Conservation (phyloP, 805 yeast species). For the Komagataella mondaviorum region DNA sequence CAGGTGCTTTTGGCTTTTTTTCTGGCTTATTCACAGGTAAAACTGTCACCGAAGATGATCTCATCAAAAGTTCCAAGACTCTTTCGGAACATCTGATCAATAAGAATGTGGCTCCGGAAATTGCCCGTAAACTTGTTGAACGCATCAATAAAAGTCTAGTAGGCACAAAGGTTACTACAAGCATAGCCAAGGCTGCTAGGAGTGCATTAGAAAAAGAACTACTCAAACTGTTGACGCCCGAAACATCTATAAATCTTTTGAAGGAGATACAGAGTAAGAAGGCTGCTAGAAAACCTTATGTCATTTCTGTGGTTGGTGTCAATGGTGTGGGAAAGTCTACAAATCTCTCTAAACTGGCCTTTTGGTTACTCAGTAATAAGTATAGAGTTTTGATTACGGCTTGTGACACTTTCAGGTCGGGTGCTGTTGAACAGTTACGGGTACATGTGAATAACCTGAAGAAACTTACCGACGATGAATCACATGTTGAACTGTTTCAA, state of each 20-base stretch:
- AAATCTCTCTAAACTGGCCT: slow-evolving; percentile 84
- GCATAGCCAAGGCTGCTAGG: slow-evolving; percentile 60
- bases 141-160: slow-evolving; percentile 57
- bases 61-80: slow-evolving; percentile 48
- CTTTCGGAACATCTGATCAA: slow-evolving; percentile 67
- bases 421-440: slow-evolving; percentile 95
- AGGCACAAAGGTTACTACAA: slow-evolving; percentile 65
- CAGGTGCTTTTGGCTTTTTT: slow-evolving; percentile 43
- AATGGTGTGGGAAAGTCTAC: slow-evolving; percentile 98
- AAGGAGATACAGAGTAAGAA: slow-evolving; percentile 56
- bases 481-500: slow-evolving; percentile 66
- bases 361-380: slow-evolving; percentile 88
- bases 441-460: slow-evolving; percentile 83
- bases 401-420: slow-evolving; percentile 95
- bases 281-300: slow-evolving; percentile 51
- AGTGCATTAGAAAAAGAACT: slow-evolving; percentile 47
- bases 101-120: slow-evolving; percentile 86
- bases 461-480: slow-evolving; percentile 37
- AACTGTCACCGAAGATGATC: slow-evolving; percentile 46
- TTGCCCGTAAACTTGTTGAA: slow-evolving; percentile 58
- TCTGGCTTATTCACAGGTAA: slow-evolving; percentile 57
- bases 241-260: slow-evolving; percentile 75
- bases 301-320: slow-evolving; percentile 95
- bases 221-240: slow-evolving; percentile 77
- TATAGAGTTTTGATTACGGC: slow-evolving; percentile 84